Evolutionary conservation across 148 eudicot genomes (phyloP).

Genomic region (Polygonum maritimum): DNA sequence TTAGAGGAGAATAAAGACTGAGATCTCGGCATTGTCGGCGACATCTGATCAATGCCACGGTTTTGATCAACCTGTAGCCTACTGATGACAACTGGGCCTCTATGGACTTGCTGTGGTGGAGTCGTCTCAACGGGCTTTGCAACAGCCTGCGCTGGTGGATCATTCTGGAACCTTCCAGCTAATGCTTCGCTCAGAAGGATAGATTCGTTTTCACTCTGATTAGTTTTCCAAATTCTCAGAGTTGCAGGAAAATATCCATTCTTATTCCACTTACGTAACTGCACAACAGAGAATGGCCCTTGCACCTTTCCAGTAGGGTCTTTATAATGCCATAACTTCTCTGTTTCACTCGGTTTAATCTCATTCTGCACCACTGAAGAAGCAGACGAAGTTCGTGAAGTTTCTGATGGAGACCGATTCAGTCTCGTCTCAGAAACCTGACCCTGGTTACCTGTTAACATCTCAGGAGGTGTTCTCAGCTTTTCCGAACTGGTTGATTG

Average conservation of each 20-base stretch:
- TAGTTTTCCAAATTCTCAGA: constrained; percentile 61
- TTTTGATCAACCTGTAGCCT: constrained; percentile 14
- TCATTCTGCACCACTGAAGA: constrained; percentile 27
- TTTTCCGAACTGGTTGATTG: constrained; percentile 33
- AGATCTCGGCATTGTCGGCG: constrained; percentile 3
- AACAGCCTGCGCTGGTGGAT: constrained; percentile 14
- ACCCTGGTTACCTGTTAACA: constrained; percentile 19
- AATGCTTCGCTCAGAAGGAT: constrained; percentile 64
- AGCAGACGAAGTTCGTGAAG: constrained; percentile 27
- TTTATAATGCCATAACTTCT: constrained; percentile 77
- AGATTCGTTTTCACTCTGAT: constrained; percentile 51
- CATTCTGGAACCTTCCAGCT: constrained; percentile 59
- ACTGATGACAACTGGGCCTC: constrained; percentile 16
- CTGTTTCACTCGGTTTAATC: constrained; percentile 42
- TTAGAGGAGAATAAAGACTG: constrained; percentile 28
- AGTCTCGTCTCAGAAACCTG: constrained; percentile 23
- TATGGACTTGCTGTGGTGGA: constrained; percentile 12
- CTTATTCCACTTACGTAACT: constrained; percentile 88
- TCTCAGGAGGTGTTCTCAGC: constrained; percentile 22
- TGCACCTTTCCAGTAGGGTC: constrained; percentile 88
- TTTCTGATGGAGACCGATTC: constrained; percentile 30
- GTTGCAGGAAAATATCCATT: constrained; percentile 82
- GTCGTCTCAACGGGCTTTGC: constrained; percentile 16
- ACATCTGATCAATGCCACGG: background rate
- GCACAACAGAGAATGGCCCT: constrained; percentile 89